Conservation (phyloP, 2,329 filamentous ascomycete genomes). For the Teratosphaeria epicoccoides region DNA sequence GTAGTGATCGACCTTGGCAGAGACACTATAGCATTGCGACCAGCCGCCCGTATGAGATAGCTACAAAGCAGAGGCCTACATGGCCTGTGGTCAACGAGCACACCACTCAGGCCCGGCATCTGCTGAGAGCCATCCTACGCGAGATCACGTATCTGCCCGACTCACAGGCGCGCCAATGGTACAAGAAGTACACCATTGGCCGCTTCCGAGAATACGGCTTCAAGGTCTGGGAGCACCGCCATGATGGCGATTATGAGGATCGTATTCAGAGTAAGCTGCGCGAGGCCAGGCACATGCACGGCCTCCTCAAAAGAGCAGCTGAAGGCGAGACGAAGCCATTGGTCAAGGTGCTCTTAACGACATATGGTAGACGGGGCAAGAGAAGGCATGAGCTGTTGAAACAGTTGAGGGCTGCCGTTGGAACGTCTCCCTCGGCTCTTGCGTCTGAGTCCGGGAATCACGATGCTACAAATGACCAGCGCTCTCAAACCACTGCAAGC, state of each 20-base stretch:
- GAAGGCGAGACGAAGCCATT: slow-evolving; percentile 43
- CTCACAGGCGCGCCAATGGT: slow-evolving; percentile 40
- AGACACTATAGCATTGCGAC: background rate
- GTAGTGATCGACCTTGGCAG: background rate
- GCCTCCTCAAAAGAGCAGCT: slow-evolving; percentile 42
- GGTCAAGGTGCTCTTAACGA: slow-evolving; percentile 41
- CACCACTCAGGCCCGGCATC: slow-evolving; percentile 27
- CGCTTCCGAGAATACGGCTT: slow-evolving; percentile 33
- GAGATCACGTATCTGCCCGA: slow-evolving; percentile 53
- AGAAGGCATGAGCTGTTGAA: slow-evolving; percentile 39
- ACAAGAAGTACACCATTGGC: slow-evolving; percentile 37
- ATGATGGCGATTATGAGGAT: slow-evolving; percentile 5
- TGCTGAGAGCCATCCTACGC: slow-evolving; percentile 47
- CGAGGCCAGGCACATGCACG: slow-evolving; percentile 35
- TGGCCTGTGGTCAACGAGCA: background rate
- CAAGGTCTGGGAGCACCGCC: slow-evolving; percentile 9
- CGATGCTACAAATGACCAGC: background rate
- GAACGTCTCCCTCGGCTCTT: background rate
- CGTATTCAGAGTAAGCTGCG: slow-evolving; percentile 11
- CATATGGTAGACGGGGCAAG: slow-evolving; percentile 48
- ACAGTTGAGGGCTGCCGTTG: slow-evolving; percentile 9
- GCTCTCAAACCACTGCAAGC: background rate
- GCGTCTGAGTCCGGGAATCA: background rate
- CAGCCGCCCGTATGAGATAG: background rate
- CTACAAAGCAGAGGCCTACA: background rate